These are phyloP conservation scores for Crithidia acanthocephali DNA, from an alignment of 208 protist species.

Conservation along the genomic window DNA sequence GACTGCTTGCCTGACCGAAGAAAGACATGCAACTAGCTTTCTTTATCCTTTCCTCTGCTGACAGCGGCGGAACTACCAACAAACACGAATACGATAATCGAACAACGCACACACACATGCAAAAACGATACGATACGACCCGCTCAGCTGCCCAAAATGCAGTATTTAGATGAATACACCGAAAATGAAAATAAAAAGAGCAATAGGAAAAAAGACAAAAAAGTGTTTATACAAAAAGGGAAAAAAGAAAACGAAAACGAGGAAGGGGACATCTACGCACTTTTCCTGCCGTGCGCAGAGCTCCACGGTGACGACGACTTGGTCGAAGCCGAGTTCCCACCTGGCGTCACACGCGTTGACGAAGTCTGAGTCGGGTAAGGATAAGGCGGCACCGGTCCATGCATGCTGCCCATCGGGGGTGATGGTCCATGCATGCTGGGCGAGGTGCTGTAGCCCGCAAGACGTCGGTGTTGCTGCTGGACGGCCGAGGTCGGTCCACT, in stretches of 20 bases:
- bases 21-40: background rate
- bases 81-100: too few species aligned
- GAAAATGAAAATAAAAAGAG: too few species aligned
- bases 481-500: background rate
- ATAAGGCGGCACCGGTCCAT: background rate
- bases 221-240: too few species aligned
- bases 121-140: background rate
- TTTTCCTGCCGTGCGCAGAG: background rate
- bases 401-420: background rate
- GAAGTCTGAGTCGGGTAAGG: background rate
- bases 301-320: constrained; percentile 5
- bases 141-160: background rate
- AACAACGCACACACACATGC: background rate
- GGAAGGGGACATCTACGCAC: background rate
- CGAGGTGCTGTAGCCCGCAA: background rate
- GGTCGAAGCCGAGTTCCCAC: background rate
- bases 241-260: background rate
- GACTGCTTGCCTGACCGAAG: too few species aligned
- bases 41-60: background rate
- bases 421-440: background rate
- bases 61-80: background rate
- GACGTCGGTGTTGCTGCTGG: too few species aligned
- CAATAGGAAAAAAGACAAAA: too few species aligned
- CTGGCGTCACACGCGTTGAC: background rate
- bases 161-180: background rate